Conservation (phyloP, 495 filamentous ascomycete genomes). For the Talaromyces stipitatus region DNA sequence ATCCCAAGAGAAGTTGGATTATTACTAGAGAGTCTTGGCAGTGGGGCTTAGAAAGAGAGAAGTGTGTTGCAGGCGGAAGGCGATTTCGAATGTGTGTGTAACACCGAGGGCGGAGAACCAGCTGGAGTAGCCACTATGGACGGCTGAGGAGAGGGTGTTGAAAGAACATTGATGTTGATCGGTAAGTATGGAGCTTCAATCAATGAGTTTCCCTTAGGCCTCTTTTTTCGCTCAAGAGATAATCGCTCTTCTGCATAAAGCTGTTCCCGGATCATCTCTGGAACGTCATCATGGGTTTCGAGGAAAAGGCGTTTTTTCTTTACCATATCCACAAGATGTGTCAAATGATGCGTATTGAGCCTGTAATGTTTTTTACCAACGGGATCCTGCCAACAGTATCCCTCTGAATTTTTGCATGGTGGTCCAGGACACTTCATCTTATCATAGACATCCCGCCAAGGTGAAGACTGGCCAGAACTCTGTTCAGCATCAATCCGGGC, state of each 20-base stretch:
- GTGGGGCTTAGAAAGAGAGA: background rate
- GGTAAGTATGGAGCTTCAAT: background rate
- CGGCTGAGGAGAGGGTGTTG: background rate
- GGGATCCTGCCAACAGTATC: slow-evolving; percentile 13
- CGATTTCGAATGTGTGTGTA: background rate
- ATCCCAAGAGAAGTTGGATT: background rate
- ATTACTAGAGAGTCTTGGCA: slow-evolving; percentile 1
- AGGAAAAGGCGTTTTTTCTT: background rate
- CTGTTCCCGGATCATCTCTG: slow-evolving; percentile 14
- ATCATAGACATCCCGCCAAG: slow-evolving; percentile 12
- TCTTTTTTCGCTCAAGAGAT: background rate
- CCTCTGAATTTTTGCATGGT: slow-evolving; percentile 4
- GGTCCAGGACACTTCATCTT: slow-evolving; percentile 11
- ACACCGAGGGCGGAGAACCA: background rate
- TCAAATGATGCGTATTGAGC: background rate
- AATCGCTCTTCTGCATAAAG: slow-evolving; percentile 26
- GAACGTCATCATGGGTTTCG: background rate
- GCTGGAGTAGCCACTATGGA: background rate
- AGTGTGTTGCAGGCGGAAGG: background rate
- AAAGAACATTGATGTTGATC: background rate
- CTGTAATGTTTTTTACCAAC: slow-evolving; percentile 12
- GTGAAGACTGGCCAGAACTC: slow-evolving; percentile 4
- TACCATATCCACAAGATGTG: background rate
- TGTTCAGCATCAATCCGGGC: slow-evolving; percentile 11
- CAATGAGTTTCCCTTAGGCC: background rate